These are phyloP conservation scores for Paracoccidioides lutzii DNA, from an alignment of 2,329 filamentous ascomycete species.

Conservation along the genomic window DNA sequence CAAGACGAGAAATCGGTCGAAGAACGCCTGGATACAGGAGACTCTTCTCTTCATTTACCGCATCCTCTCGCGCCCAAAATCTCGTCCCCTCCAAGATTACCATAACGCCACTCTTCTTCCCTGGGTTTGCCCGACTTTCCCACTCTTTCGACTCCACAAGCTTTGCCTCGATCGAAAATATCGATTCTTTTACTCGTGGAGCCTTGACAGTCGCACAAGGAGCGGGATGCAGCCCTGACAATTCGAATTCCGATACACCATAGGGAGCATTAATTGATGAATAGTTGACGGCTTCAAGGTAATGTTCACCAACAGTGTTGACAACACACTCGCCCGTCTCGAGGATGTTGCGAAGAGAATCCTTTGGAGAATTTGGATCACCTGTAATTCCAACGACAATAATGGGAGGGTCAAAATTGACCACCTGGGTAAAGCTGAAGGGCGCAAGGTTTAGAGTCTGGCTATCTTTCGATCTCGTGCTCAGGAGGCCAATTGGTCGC, in stretches of 20 bases:
- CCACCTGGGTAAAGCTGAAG: conserved; percentile 73
- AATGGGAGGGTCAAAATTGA: conserved; percentile 75
- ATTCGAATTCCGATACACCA: conserved; percentile 64
- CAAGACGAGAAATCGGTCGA: conserved; percentile 62
- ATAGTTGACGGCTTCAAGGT: conserved; percentile 78
- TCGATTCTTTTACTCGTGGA: conserved; percentile 64
- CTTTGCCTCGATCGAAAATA: conserved; percentile 72
- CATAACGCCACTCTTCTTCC: conserved; percentile 61
- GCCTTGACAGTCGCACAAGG: conserved; percentile 53
- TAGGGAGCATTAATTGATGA: conserved; percentile 65
- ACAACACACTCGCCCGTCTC: conserved; percentile 65
- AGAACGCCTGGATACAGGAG: conserved; percentile 64
- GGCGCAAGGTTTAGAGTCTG: conserved; percentile 64
- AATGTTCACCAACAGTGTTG: conserved; percentile 78
- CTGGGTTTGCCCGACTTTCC: conserved; percentile 55
- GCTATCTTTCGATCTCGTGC: conserved; percentile 50
- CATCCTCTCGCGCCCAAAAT: conserved; percentile 86
- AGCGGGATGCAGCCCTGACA: conserved; percentile 62
- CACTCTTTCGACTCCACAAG: conserved; percentile 64
- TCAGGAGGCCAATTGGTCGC: conserved; percentile 59
- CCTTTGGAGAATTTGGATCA: conserved; percentile 53
- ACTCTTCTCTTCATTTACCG: conserved; percentile 63
- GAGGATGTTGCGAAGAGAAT: conserved; percentile 61
- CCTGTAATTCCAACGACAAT: conserved; percentile 55
- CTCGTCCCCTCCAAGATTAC: conserved; percentile 69